phyloP scores from a whole-genome alignment of 1,139 yeast species.

The Eremothecium gossypii region DNA sequence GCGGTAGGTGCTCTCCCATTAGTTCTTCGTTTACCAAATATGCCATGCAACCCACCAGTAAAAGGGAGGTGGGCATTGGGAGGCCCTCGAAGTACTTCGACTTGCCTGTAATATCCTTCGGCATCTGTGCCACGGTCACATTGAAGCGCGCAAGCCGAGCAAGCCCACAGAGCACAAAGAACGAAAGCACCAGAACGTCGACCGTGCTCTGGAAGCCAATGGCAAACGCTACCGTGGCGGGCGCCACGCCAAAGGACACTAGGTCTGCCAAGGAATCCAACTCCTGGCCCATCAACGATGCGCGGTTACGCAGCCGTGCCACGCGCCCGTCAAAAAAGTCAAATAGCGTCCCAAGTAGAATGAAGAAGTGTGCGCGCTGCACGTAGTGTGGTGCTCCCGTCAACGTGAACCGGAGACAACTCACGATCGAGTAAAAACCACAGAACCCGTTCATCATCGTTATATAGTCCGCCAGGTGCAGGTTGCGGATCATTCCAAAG shows the following conservation, averaged over 20 bases:
- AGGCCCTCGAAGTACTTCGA: constrained; percentile 84
- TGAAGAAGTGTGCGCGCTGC: constrained; percentile 83
- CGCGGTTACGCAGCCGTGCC: constrained; percentile 85
- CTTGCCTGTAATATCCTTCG: constrained; percentile 79
- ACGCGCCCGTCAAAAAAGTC: constrained; percentile 97
- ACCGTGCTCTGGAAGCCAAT: constrained; percentile 79
- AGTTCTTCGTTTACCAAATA: constrained; percentile 44
- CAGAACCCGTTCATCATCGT: constrained; percentile 83
- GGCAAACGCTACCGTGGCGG: constrained; percentile 86
- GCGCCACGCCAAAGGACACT: constrained; percentile 86
- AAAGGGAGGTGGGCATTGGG: constrained; percentile 84
- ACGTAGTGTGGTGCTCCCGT: constrained; percentile 63
- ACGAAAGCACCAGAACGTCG: constrained; percentile 67
- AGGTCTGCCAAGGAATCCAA: constrained; percentile 93
- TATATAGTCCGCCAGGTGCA: constrained; percentile 93
- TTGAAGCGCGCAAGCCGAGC: constrained; percentile 92
- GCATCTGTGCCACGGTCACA: constrained; percentile 85
- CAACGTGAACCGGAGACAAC: constrained; percentile 71
- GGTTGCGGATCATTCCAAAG: constrained; percentile 62
- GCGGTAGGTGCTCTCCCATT: constrained; percentile 44
- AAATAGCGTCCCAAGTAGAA: constrained; percentile 80
- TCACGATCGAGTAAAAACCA: constrained; percentile 83
- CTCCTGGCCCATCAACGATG: constrained; percentile 94
- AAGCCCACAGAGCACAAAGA: constrained; percentile 87
- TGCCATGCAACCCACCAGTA: constrained; percentile 67